A percentile compares a stretch with the other conserved stretches of the same genome.
phyloP scores from a whole-genome alignment of 2,329 filamentous ascomycete genomes.

The Cercospora zeina region DNA sequence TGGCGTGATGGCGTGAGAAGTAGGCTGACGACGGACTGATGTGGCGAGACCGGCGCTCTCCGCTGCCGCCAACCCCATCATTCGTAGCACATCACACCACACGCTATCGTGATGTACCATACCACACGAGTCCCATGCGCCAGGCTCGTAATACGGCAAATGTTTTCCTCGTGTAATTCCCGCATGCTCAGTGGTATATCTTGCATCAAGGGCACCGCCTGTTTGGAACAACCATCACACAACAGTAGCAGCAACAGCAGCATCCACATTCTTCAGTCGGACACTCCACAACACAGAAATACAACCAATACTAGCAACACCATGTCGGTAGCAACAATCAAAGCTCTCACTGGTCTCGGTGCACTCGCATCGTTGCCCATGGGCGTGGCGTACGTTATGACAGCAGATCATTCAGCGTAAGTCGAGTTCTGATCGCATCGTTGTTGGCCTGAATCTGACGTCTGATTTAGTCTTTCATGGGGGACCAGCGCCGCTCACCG shows the following conservation, averaged over 20 bases:
- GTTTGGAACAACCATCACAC: neutral
- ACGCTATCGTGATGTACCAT: slow-evolving; percentile 5
- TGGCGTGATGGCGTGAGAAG: neutral
- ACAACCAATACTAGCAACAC: neutral
- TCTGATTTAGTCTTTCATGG: slow-evolving; percentile 9
- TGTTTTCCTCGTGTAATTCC: neutral
- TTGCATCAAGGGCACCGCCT: neutral
- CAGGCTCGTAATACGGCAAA: neutral
- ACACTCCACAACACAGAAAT: neutral
- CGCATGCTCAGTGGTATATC: slow-evolving; percentile 5
- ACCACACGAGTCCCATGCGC: slow-evolving; percentile 7
- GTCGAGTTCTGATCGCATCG: neutral
- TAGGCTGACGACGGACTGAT: neutral
- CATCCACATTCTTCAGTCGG: neutral
- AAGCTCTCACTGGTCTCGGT: slow-evolving; percentile 13
- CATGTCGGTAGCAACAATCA: slow-evolving; percentile 19
- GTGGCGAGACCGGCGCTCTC: neutral
- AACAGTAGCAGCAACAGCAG: neutral
- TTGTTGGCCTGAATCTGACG: neutral
- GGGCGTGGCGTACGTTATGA: slow-evolving; percentile 21
- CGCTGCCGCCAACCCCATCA: neutral
- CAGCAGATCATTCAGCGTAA: slow-evolving; percentile 20
- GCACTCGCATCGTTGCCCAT: slow-evolving; percentile 17
- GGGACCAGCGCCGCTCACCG: slow-evolving; percentile 12
- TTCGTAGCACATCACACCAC: slow-evolving; percentile 9